Percentiles rank a stretch among this genome's conserved stretches.
phyloP scores from a whole-genome alignment of 129 eudicot genomes.

The Saussurea involucrata region DNA sequence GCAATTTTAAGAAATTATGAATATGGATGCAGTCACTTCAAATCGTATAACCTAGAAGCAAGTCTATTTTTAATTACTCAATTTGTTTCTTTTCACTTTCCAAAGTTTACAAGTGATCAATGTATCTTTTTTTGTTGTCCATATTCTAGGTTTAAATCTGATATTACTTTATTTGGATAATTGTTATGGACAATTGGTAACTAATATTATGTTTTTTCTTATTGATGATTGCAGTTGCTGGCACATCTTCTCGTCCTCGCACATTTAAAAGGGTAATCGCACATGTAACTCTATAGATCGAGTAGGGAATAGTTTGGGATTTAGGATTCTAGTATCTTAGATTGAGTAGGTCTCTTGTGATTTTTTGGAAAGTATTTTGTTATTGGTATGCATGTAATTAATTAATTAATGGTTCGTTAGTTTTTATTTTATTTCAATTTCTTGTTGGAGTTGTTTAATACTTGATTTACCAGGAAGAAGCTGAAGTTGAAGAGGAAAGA shows the following conservation, averaged over 20 bases:
- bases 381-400: background rate
- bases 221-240: conserved; percentile 60
- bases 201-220: conserved; percentile 5
- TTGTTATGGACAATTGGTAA: background rate
- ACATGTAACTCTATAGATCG: background rate
- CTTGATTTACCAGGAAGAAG: conserved; percentile 56
- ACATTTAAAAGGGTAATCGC: conserved; percentile 66
- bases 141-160: background rate
- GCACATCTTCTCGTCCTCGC: conserved; percentile 83
- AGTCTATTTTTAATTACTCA: background rate
- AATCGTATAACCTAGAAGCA: background rate
- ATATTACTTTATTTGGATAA: background rate
- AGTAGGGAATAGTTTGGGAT: background rate
- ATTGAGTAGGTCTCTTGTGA: background rate
- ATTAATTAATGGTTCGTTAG: background rate
- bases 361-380: background rate
- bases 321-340: background rate
- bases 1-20: background rate
- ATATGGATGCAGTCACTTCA: background rate
- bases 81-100: background rate
- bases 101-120: background rate
- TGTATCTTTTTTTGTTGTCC: background rate
- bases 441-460: background rate
- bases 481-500: conserved; percentile 57
- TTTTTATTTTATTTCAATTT: background rate